phyloP scores from a whole-genome alignment of 345 rosid species.

The Acer campestre region DNA sequence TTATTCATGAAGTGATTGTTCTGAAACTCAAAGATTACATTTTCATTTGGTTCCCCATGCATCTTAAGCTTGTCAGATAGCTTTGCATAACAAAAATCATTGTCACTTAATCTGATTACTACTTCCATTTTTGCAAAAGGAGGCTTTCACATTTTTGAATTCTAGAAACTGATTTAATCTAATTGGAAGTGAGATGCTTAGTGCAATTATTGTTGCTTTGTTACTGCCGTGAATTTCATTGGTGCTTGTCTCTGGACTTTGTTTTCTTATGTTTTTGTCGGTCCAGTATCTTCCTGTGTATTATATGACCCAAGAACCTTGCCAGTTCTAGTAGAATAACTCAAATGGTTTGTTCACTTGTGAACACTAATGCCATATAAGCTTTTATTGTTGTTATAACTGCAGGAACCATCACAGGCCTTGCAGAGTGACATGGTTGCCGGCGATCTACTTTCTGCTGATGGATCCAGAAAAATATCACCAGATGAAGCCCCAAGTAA shows the following conservation, averaged over 20 bases:
- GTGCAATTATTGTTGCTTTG: no score
- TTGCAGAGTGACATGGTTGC: not conserved
- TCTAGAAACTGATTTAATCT: no score
- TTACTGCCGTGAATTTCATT: no score
- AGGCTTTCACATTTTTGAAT: no score
- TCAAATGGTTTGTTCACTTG: not conserved
- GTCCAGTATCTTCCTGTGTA: not conserved
- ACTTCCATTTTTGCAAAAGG: no score
- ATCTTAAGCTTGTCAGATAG: no score
- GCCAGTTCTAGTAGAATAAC: not conserved
- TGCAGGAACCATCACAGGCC: slow-evolving; percentile 34
- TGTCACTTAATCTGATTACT: no score
- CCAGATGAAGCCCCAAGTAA: slow-evolving; percentile 23
- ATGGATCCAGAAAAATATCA: slow-evolving; percentile 13
- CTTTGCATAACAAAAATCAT: no score
- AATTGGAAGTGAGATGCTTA: no score
- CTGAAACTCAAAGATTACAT: no score
- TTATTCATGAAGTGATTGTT: no score
- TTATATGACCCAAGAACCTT: not conserved
- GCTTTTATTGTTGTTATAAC: not conserved
- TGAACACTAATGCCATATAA: not conserved
- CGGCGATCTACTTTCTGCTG: not conserved
- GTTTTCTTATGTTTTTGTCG: not conserved
- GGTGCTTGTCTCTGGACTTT: not conserved
- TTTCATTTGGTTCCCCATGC: no score